Evolutionary conservation across 2,329 filamentous ascomycete species (phyloP), one percentile per base, ranked within the genome.

Genomic region (Xylariaceae sp.): DNA sequence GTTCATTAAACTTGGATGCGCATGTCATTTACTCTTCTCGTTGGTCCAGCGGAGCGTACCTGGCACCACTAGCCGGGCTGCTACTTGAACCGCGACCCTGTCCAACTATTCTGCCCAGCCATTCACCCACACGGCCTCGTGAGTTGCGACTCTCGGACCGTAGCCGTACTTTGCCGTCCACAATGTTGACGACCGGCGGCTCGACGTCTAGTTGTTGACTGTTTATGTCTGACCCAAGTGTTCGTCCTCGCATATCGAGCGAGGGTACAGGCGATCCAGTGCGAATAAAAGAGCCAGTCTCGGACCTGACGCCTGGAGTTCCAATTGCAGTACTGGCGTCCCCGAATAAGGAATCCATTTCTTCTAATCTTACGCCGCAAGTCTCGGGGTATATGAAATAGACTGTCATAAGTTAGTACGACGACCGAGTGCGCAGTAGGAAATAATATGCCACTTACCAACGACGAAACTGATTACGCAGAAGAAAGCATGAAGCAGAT

Each of bases 331-430:
- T 92, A 22, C 89, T 94, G 34, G 92, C 89, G 70, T 99, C 94
- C 60, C 94, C 94, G 67, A 99, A 99, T 15, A 99, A 75, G 2
- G 84, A 81, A 69, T 95, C 89, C 94, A 99, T 99, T 63, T 99
- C 94, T 73, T 99, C 94, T 47, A 99, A 80, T 53, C 92, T 87
- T 54, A 99, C 86, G 65, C 95, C 95, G 62, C 92, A 94, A 0
- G 94, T 99, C 72, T 99, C 94, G 29, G 94, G 94, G 70, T 97
- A 99, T 62, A 96, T 83, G 73, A 97, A 97, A 74, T 92, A 99
- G 7, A 99, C 94, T 96, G 60, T 10, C 13, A 22, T 32, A 19
- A 21, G 39, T 68, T 60, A 68, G 55, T 34, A 10, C n/a, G 19
- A n/a, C 49, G 41, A 29, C 54, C 2, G n/a, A 16, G 16, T 30